Evolutionary conservation across 1,139 yeast genomes (phyloP), one percentile per base, ranked within the genome.

Genomic region (Wickerhamiella pararugosa): DNA sequence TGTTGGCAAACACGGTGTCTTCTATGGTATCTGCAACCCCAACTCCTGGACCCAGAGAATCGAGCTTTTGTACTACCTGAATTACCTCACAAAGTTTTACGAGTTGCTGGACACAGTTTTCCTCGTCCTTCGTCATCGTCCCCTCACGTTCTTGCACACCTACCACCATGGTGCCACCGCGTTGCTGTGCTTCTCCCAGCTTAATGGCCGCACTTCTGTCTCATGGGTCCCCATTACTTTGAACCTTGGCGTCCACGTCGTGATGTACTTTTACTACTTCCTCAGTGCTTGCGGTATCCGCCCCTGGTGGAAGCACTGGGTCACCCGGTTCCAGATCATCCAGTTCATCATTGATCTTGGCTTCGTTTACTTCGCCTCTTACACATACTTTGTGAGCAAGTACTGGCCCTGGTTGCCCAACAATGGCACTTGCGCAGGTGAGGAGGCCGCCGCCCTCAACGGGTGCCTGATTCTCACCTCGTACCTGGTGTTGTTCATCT

Each of bases 241-340:
- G 58, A 90, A 90, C 70, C 70, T 90, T 64, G 82, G 76, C 46
- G 98, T 90, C 40, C 98, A 90, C 60, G 95, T 90, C 41, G 79
- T 90, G 53, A 90, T 90, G 98, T 90, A 90, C 75, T 90, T 87
- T 82, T 90, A 90, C 73, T 90, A 90, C 71, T 87, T 86, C 73
- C 70, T 90, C 57, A 73, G 90, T 52, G 84, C 97, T 11, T 75
- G 94, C 62, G 94, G 95, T 47, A 82, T 87, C 60, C 78, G 90
- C 55, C 96, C 90, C 46, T 87, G 97, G 97, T 90, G 98, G 98
- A 90, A 90, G 67, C 94, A 87, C 67, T 90, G 96, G 96, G 96
- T 90, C 54, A 90, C 98, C 42, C 75, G 94, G 53, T 78, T 83
- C 72, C 98, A 90, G 69, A 90, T 90, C 65, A 73, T 82, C 56